Evolutionary conservation across 331 rosid genomes (phyloP), one percentile per base, ranked within the genome.

Genomic region (Ulmus americana): DNA sequence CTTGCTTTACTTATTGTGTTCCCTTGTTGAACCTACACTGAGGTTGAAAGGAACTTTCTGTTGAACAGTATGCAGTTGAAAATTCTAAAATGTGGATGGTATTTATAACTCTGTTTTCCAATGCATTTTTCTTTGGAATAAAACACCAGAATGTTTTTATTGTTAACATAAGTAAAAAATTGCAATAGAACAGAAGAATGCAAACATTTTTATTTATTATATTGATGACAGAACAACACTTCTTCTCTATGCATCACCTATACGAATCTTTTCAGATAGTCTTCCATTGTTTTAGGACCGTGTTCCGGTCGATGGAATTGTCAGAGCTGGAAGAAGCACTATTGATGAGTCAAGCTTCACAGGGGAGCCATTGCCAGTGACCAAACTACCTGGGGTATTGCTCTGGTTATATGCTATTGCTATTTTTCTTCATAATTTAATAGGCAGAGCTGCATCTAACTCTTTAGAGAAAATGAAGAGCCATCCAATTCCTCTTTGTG

Each of bases 231-330:
- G 4, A 28, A 28, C 35, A 28, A 28, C 4, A 28, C 35, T 28
- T 28, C 35, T 28, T 28, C 35, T 28, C 35, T 28, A 28, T 28
- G 35, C 50, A 7, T 15, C 7, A 15, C 49, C 42, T 61, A 63
- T 7, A 11, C 20, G 51, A 63, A 46, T 52, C 18, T 44, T 56
- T 72, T 69, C 70, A 75, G 51, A 58, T 67, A 41, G 43, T 69
- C 47, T 70, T 48, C 52, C 65, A 61, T 74, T 74, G 7, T 63
- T 74, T 59, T 74, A 92, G 98, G 98, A 92, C 68, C 85, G 90
- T 63, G 78, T 92, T 55, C 98, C 98, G 12, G 98, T 88, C 16
- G 98, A 92, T 86, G 98, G 98, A 74, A 65, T 89, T 80, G 98
- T 92, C 72, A 80, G 72, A 77, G 83, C 88, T 73, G 98, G 98